Evolutionary conservation across 2,329 filamentous ascomycete species (phyloP).

Genomic region (Talaromyces atroroseus): DNA sequence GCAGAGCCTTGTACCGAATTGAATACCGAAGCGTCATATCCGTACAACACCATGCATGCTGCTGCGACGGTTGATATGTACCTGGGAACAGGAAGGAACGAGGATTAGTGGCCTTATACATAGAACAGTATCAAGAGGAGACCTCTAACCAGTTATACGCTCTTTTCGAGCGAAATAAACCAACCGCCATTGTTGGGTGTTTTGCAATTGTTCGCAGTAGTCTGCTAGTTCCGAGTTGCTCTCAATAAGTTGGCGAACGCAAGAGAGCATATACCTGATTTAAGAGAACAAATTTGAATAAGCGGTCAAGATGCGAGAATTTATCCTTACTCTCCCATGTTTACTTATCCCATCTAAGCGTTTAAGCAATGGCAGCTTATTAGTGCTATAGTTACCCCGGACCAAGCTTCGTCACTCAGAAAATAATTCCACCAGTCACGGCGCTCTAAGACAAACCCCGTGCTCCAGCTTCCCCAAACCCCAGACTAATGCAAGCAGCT

Average conservation of each 20-base stretch:
- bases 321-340: background rate
- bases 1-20: constrained; percentile 65
- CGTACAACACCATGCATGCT: constrained; percentile 69
- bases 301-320: background rate
- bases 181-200: background rate
- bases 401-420: background rate
- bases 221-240: background rate
- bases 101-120: background rate
- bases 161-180: constrained; percentile 4
- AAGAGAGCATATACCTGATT: background rate
- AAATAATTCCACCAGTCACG: constrained; percentile 8
- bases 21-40: constrained; percentile 69
- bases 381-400: background rate
- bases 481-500: background rate
- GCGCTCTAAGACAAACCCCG: background rate
- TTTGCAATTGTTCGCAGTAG: background rate
- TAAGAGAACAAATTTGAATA: background rate
- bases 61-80: constrained; percentile 66
- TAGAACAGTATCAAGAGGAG: too few relatives aligned
- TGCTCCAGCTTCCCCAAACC: background rate
- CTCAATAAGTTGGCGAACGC: background rate
- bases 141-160: constrained; percentile 9
- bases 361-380: background rate
- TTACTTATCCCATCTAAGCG: background rate
- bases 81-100: constrained; percentile 28